These are phyloP conservation scores for Aristolochia contorta DNA, from an alignment of 164 flowering plant species.

Conservation along the genomic window DNA sequence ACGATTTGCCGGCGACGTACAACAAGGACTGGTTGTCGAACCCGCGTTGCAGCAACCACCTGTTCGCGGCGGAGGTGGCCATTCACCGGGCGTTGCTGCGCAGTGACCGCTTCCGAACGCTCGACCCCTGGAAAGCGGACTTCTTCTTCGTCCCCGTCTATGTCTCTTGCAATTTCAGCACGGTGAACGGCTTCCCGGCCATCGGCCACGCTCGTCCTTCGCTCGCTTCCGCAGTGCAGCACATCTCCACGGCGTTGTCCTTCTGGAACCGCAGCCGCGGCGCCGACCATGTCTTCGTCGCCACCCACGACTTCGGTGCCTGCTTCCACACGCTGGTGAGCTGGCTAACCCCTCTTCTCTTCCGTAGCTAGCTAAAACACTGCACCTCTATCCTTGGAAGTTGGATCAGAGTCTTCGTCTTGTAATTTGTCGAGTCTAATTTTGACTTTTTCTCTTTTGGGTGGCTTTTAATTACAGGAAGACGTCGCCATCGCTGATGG, in stretches of 20 bases:
- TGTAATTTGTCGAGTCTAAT: not conserved
- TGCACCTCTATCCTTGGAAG: not conserved
- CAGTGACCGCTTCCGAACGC: slow-evolving; percentile 43
- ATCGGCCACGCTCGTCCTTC: slow-evolving; percentile 76
- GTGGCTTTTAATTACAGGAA: slow-evolving; percentile 35
- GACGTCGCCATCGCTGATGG: slow-evolving; percentile 69
- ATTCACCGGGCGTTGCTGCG: slow-evolving; percentile 56
- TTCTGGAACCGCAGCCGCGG: slow-evolving; percentile 83
- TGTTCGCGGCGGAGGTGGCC: slow-evolving; percentile 91
- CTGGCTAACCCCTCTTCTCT: too few relatives aligned
- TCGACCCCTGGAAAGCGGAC: slow-evolving; percentile 74
- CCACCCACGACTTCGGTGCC: slow-evolving; percentile 87
- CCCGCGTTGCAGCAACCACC: slow-evolving; percentile 60
- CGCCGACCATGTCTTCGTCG: slow-evolving; percentile 85
- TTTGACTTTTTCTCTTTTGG: not conserved
- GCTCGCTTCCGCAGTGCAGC: slow-evolving; percentile 44
- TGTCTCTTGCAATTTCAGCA: slow-evolving; percentile 90
- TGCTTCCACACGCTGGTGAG: slow-evolving; percentile 96
- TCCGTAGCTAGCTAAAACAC: slow-evolving; percentile 13
- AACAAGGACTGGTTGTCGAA: slow-evolving; percentile 64
- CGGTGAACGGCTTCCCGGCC: slow-evolving; percentile 81
- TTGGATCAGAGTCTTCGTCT: too few relatives aligned
- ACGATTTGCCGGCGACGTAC: slow-evolving; percentile 70
- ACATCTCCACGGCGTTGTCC: slow-evolving; percentile 40
- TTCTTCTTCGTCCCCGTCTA: slow-evolving; percentile 97